A percentile compares a stretch with the other conserved stretches of the same genome.
phyloP scores from a whole-genome alignment of 768 basidiomycete genomes.

The Russula emetica region DNA sequence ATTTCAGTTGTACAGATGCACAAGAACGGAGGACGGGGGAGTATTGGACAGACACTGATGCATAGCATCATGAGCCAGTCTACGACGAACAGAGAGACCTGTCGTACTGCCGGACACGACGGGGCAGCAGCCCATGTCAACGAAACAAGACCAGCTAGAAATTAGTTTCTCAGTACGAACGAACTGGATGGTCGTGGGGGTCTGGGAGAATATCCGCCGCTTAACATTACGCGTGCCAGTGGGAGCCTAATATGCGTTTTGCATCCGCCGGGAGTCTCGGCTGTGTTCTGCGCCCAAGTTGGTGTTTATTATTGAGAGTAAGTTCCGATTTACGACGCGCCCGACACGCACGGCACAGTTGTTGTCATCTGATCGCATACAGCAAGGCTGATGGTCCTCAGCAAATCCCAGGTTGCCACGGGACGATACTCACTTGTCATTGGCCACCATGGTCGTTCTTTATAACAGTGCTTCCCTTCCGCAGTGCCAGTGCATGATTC shows the following conservation, averaged over 20 bases:
- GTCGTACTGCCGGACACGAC: neutral
- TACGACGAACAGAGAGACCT: neutral
- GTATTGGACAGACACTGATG: neutral
- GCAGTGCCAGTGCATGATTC: too few species aligned
- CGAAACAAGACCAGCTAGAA: neutral
- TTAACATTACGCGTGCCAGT: neutral
- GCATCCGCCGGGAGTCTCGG: neutral
- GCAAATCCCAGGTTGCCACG: neutral
- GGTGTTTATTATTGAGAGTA: neutral
- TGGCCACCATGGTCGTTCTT: neutral
- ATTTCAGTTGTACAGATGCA: neutral
- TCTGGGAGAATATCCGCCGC: neutral
- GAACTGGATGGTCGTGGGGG: neutral
- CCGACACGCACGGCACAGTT: neutral
- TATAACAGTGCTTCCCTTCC: neutral
- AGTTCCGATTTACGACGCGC: neutral
- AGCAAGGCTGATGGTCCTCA: conserved; percentile 4
- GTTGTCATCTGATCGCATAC: conserved; percentile 11
- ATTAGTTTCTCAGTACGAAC: conserved; percentile 3
- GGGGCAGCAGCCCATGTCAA: neutral
- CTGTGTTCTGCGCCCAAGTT: neutral
- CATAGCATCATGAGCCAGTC: neutral
- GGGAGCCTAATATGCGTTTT: neutral
- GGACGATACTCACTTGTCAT: neutral
- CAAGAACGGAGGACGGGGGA: neutral